Base-by-base conservation (phyloP, 805 yeast species). In the Candida chauliodis region DNA sequence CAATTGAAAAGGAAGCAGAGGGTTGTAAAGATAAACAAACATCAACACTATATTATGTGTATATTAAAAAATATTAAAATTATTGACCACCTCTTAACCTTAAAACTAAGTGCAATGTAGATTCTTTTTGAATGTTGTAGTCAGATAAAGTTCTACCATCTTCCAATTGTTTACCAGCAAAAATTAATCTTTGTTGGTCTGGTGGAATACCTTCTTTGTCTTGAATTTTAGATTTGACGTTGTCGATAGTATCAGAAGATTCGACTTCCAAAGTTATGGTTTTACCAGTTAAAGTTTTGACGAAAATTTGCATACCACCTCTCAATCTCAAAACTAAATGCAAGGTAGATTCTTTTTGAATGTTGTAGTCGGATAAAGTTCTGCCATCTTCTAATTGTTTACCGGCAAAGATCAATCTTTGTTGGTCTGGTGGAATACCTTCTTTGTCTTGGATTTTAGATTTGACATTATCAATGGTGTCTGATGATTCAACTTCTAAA, bases 361-460 rank as follows among this genome's bases (percentile, higher is more conserved):
- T 91, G 88, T 91, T 91, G 95, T 91, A 91, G 80, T 91, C 98
- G 55, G 96, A 85, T 59, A 91, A 79, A 55, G 98, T 91, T 81
- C 98, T 87, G 69, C 97, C 97, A 64, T 90, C 97, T 79, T 90
- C 97, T 66, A 90, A 86, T 78, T 91, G 98, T 82, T 90, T 91
- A 79, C 98, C 98, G 66, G 97, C 98, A 59, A 89, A 90, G 75
- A 90, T 88, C 59, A 89, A 80, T 75, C 96, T 83, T 75, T 89
- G 97, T 71, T 89, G 96, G 75, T 91, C 97, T 63, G 97, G 97
- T 71, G 98, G 98, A 57, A 90, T 91, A 69, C 97, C 97, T 74
- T 90, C 97, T 81, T 90, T 90, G 83, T 90, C 95, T 77, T 88
- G 95, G 73, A 89, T 89, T 84, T 89, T 89, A 69, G 95, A 80